Evolutionary conservation across 768 basidiomycete species (phyloP), one percentile per base, ranked within the genome.

Genomic region (Leccinum sublutescens): DNA sequence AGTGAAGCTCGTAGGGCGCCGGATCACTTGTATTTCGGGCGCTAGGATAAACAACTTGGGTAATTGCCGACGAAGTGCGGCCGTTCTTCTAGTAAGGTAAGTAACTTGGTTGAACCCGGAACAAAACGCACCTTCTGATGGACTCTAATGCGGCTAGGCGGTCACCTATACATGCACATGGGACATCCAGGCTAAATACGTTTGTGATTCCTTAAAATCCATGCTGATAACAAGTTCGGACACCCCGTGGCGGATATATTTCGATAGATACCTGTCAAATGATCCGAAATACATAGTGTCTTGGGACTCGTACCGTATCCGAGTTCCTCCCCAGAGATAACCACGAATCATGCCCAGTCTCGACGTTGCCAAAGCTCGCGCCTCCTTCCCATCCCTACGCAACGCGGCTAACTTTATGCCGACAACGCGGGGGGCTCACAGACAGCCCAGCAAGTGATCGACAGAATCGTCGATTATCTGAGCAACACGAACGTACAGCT

Each of bases 351-450:
- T 74, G 71, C 54, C 51, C 56, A 27, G 49, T 23, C 65, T 86
- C 64, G 80, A 85, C 71, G 75, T 87, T 27, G 64, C 70, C 17
- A 72, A 75, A 64, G 85, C 79, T 48, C 83, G 86, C 55, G 76
- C 80, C 31, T 79, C 81, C 38, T 91, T 91, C 68, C 89, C 88
- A 4, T 73, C 85, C 4, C 75, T 91, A 27, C 69, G 76, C 33
- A 74, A 78, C 1, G 85, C 1, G 85, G 83, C 2, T 90, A 79
- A 65, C 79, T 89, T 61, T 91, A 82, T 65, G 90, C 79, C 3
- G 89, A 91, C 75, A 91, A 88, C 59, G 90, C 89, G 0, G 89
- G 88, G 0, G 89, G 89, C 9, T 89, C 88, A 3, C 89, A 85
- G 68, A 82, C 80, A 40, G 73, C 83, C 1, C 75, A 80, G 51